These are phyloP conservation scores for Ganoderma meredithae DNA, from an alignment of 1,284 basidiomycete species.

Conservation along the genomic window DNA sequence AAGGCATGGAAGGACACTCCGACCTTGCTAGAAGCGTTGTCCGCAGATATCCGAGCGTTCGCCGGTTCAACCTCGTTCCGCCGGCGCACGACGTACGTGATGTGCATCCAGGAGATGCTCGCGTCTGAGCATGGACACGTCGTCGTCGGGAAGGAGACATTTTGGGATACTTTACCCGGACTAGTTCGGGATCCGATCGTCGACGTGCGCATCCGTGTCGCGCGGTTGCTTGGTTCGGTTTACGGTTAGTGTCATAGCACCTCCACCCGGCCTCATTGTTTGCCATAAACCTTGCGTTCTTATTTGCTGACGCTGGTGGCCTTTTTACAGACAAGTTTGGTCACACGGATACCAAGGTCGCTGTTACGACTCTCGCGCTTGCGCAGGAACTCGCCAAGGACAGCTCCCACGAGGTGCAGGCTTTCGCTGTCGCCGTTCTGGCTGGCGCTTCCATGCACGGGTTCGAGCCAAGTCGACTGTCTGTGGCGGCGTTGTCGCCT, in stretches of 20 bases:
- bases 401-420: constrained; percentile 39
- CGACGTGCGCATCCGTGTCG: constrained; percentile 88
- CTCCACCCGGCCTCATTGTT: not conserved
- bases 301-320: constrained; percentile 15
- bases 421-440: constrained; percentile 38
- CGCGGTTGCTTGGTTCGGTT: constrained; percentile 68
- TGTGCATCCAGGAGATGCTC: constrained; percentile 73
- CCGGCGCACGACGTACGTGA: constrained; percentile 82
- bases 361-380: constrained; percentile 27
- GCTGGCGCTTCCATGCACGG: constrained; percentile 16
- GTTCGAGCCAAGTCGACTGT: constrained; percentile 14
- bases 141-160: constrained; percentile 60
- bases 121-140: constrained; percentile 47
- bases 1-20: constrained; percentile 52
- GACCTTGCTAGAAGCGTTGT: constrained; percentile 50
- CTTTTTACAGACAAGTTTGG: constrained; percentile 31
- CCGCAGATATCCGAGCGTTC: constrained; percentile 60
- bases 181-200: constrained; percentile 79
- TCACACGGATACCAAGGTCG: constrained; percentile 30
- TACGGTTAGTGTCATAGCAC: constrained; percentile 50
- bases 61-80: constrained; percentile 66
- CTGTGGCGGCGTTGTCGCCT: constrained; percentile 16
- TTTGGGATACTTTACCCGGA: constrained; percentile 64
- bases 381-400: constrained; percentile 35
- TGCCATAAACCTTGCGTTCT: constrained; percentile 33